Conservation (phyloP, 176 grass and related monocot genomes). For the Oryza brachyantha region DNA sequence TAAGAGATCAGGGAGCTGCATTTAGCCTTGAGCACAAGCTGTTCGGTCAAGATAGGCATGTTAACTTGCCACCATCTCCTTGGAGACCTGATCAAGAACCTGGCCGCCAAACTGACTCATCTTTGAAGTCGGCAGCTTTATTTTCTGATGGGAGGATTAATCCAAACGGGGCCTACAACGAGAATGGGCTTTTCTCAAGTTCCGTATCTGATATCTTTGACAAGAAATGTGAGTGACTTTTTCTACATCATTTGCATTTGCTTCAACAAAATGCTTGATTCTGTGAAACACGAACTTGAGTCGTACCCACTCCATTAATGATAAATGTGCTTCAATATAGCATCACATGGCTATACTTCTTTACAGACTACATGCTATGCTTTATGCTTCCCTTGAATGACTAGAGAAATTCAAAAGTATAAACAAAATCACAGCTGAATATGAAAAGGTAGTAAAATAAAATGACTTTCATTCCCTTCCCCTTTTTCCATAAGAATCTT, state of each 20-base stretch:
- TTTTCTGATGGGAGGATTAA: conserved; percentile 42
- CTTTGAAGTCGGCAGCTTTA: conserved; percentile 24
- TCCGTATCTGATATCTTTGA: conserved; percentile 74
- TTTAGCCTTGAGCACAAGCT: conserved; percentile 55
- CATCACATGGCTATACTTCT: neutral
- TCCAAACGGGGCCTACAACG: conserved; percentile 48
- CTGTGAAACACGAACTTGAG: neutral
- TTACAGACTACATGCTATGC: neutral
- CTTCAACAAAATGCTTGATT: conserved; percentile 15
- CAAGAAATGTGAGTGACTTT: conserved; percentile 59
- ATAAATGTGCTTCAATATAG: conserved; percentile 16
- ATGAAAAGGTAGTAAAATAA: conserved; percentile 4
- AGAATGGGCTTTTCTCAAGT: conserved; percentile 72
- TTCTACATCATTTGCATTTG: conserved; percentile 17
- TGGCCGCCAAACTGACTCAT: conserved; percentile 46
- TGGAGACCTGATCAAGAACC: conserved; percentile 50
- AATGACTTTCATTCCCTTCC: neutral
- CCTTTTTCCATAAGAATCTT: conserved; percentile 26
- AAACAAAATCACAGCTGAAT: neutral
- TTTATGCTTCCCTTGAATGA: conserved; percentile 16
- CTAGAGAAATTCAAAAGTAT: conserved; percentile 19
- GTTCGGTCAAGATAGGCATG: conserved; percentile 50
- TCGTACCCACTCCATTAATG: neutral
- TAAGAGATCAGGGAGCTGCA: conserved; percentile 60
- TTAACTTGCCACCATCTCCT: conserved; percentile 41